Base-by-base conservation (phyloP, 805 yeast species). In the Myxozyma kluyveri region DNA sequence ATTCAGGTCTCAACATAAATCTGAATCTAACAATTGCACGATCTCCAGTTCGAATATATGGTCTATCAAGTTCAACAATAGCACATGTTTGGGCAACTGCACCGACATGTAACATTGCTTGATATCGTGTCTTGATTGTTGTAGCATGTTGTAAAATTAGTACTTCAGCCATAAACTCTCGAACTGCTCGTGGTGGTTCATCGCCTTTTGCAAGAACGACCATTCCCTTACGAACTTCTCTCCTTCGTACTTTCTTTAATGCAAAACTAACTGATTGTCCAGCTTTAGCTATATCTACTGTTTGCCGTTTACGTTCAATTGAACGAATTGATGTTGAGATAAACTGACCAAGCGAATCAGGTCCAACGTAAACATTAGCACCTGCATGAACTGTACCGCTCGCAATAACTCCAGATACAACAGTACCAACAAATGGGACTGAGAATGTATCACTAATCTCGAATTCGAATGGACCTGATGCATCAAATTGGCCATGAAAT, bases 341-440 rank as follows among this genome's bases (percentile, higher is more conserved):
- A 43, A 57, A 57, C 40, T 52, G 57, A n/a, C 60, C 61, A 2
- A 56, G 45, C 27, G 60, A 47, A 23, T 56, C 61, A 3, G 61
- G 61, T 7, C 61, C 61, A 19, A 57, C 33, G 27, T 49, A 52
- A 9, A 57, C 55, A n/a, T 36, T 47, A 24, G 50, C 61, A 14
- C 61, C 61, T 12, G 50, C 37, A 14, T 46, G 47, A 14, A 56
- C 55, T 2, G 49, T 44, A 3, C 61, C 61, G 32, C 50, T 40
- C 18, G 45, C 26, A 9, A 57, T 45, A 14, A 57, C 47, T 5
- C 61, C 61, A 2, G 61, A 57, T 5, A 57, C 60, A 9, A 57
- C 61, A 10, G 61, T 56, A 23, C 61, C 61, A 4, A 57, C 61
- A 43, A 57, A 57, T 7, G 61, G 61, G 17, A 57, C 61, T 5